A percentile compares a stretch with the other conserved stretches of the same genome.
phyloP scores from a whole-genome alignment of 2,329 filamentous ascomycete genomes.

The Penicillium sp. region DNA sequence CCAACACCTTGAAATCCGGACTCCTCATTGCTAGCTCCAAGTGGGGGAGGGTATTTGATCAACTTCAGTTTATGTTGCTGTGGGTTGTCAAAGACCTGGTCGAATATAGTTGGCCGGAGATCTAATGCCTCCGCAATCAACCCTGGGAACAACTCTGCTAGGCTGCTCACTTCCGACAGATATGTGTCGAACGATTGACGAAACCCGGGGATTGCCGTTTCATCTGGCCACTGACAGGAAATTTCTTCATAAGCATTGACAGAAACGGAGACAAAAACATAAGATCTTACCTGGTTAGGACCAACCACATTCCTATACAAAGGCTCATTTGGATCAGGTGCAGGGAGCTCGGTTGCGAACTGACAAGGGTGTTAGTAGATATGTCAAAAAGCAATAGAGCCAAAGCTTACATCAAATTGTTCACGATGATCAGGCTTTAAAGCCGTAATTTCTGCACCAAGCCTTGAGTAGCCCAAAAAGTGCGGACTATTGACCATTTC shows the following conservation, averaged over 20 bases:
- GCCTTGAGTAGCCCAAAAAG: conserved; percentile 38
- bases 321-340: conserved; percentile 35
- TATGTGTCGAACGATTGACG: conserved; percentile 33
- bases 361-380: conserved; percentile 31
- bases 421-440: conserved; percentile 37
- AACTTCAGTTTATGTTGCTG: conserved; percentile 40
- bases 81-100: conserved; percentile 36
- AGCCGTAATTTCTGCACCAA: conserved; percentile 38
- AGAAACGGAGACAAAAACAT: background rate
- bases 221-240: conserved; percentile 35
- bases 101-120: conserved; percentile 29
- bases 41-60: conserved; percentile 48
- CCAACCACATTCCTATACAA: conserved; percentile 38
- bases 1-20: conserved; percentile 42
- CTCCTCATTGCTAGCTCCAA: conserved; percentile 23
- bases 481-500: conserved; percentile 46
- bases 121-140: conserved; percentile 38
- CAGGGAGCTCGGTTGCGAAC: conserved; percentile 41
- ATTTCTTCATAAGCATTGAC: background rate
- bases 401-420: conserved; percentile 36
- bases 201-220: conserved; percentile 33
- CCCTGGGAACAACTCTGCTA: conserved; percentile 30
- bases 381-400: conserved; percentile 13
- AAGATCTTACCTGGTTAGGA: conserved; percentile 34
- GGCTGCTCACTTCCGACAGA: conserved; percentile 25